Conservation (phyloP, 2,329 filamentous ascomycete genomes). For the Teratosphaeria destructans region DNA sequence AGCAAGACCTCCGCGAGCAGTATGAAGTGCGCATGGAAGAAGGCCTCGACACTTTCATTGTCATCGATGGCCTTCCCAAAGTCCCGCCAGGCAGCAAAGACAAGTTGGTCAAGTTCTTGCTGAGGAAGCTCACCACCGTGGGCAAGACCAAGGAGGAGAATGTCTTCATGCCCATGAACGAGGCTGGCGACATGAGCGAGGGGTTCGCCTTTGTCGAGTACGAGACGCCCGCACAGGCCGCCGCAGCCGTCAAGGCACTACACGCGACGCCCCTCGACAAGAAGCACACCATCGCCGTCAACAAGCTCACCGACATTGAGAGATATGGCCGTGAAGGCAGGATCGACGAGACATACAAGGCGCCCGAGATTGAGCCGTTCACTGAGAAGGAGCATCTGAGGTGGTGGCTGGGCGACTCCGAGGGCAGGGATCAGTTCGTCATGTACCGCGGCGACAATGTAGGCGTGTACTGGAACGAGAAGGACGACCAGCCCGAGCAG, state of each 20-base stretch:
- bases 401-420: constrained; percentile 83
- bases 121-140: constrained; percentile 81
- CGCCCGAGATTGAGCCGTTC: constrained; percentile 75
- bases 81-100: constrained; percentile 85
- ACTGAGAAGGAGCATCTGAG: constrained; percentile 86
- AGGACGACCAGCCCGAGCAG: constrained; percentile 77
- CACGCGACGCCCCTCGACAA: constrained; percentile 85
- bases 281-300: constrained; percentile 88
- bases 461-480: constrained; percentile 97
- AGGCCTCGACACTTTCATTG: constrained; percentile 91
- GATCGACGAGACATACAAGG: constrained; percentile 79
- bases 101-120: constrained; percentile 90
- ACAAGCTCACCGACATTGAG: constrained; percentile 97
- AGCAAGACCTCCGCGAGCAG: constrained; percentile 71
- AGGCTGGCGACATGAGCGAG: constrained; percentile 67
- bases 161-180: constrained; percentile 87
- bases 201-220: constrained; percentile 97
- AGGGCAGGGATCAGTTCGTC: constrained; percentile 87
- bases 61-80: constrained; percentile 84
- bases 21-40: constrained; percentile 94
- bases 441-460: constrained; percentile 90
- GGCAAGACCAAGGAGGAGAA: constrained; percentile 78
- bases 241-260: constrained; percentile 79
- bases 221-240: constrained; percentile 77
- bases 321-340: constrained; percentile 89